Evolutionary conservation across 2,329 filamentous ascomycete species (phyloP), one percentile per base, ranked within the genome.

Genomic region (Fusarium euwallaceae): DNA sequence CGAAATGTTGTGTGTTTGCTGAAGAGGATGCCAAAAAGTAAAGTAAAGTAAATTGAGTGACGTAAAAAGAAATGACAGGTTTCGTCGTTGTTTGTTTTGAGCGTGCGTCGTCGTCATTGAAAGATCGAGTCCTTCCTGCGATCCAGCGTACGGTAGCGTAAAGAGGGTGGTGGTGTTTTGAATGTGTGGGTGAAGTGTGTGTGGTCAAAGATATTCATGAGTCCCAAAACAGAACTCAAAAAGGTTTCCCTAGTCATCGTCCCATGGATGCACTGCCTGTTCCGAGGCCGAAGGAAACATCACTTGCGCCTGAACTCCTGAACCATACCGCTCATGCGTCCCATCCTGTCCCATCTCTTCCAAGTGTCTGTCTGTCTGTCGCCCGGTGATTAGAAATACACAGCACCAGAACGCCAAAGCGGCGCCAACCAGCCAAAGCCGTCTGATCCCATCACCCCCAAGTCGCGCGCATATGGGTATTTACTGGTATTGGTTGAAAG

Each of bases 401-500:
- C 36, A 72, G 63, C 76, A 70, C 73, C 69, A 62, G 43, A 78
- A 79, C 76, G 74, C 77, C 77, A 63, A 37, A 45, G 70, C 9
- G 65, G 64, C 61, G 48, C 61, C 71, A 51, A 67, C 67, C 66
- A 64, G 66, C 51, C 45, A 65, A 65, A 48, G 66, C 34, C 51
- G 66, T 71, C 45, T 37, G 34, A 63, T 34, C 43, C 29, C 63
- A 7, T 34, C 27, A 20, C 37, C 48, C 48, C 29, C 58, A 53
- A 41, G 39, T 55, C 41, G 22, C n/a, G 22, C 22, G 41, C 34
- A 37, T 20, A 12, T 34, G 51, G 32, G 22, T 70, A 45, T 70
- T 68, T 74, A 77, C 27, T 74, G 71, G 61, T 80, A 82, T 37
- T 77, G 72, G 69, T 81, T 82, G 71, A 83, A 82, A 6, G 76